phyloP scores from a whole-genome alignment of 2,329 filamentous ascomycete species.

The Aspergillus proliferans region DNA sequence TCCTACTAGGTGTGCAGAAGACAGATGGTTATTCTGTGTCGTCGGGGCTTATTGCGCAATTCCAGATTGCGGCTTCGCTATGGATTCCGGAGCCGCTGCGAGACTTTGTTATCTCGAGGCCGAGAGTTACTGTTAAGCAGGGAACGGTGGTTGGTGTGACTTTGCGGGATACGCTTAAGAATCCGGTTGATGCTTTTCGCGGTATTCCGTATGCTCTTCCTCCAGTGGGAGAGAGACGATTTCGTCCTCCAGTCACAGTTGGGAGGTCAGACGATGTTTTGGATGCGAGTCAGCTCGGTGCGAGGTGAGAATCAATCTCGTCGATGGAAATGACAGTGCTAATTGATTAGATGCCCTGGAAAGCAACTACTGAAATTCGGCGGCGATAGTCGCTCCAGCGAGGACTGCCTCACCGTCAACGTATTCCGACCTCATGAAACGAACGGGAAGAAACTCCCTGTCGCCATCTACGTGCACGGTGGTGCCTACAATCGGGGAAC shows the following conservation, averaged over 20 bases:
- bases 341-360: slow-evolving; percentile 15
- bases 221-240: slow-evolving; percentile 43
- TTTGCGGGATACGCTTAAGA: slow-evolving; percentile 16
- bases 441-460: slow-evolving; percentile 24
- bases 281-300: slow-evolving; percentile 32
- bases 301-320: not conserved
- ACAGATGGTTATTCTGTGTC: not conserved
- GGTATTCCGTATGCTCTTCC: slow-evolving; percentile 47
- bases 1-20: not conserved
- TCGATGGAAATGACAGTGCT: not conserved
- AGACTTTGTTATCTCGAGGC: slow-evolving; percentile 1
- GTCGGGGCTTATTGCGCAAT: not conserved
- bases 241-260: slow-evolving; percentile 33
- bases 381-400: slow-evolving; percentile 46
- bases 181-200: slow-evolving; percentile 37
- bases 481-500: slow-evolving; percentile 29
- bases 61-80: not conserved
- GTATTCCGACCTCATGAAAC: slow-evolving; percentile 29
- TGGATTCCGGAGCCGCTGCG: not conserved
- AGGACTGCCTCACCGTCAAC: slow-evolving; percentile 40
- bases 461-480: slow-evolving; percentile 39
- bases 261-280: slow-evolving; percentile 18
- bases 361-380: slow-evolving; percentile 44
- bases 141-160: slow-evolving; percentile 25
- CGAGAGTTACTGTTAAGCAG: slow-evolving; percentile 11